A percentile compares a stretch with the other conserved stretches of the same genome.
Evolutionary conservation across 1,139 yeast species (phyloP).

Genomic region (Debaryomyces nepalensis): DNA sequence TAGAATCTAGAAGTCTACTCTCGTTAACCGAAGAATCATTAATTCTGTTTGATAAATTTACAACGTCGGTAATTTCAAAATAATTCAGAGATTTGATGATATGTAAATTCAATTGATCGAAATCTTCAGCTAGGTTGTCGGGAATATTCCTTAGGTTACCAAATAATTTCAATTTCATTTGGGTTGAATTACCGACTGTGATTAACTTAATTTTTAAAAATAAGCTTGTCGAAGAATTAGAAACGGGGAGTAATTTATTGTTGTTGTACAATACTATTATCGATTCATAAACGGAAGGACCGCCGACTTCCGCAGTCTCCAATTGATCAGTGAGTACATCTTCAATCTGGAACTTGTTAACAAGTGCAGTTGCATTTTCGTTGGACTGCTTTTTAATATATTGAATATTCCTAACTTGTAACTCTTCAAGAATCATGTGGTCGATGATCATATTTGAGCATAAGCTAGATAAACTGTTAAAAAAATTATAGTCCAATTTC

Average conservation of each 20-base stretch:
- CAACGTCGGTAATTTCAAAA: slow-evolving; percentile 36
- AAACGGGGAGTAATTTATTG: slow-evolving; percentile 39
- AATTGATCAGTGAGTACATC: slow-evolving; percentile 9
- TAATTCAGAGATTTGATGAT: slow-evolving; percentile 27
- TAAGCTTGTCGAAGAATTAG: slow-evolving; percentile 41
- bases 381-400: slow-evolving; percentile 26
- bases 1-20: slow-evolving; percentile 25
- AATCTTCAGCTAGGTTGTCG: slow-evolving; percentile 20
- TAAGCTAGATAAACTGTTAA: slow-evolving; percentile 51
- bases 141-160: slow-evolving; percentile 38
- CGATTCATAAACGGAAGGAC: slow-evolving; percentile 30
- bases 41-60: slow-evolving; percentile 31
- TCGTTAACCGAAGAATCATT: slow-evolving; percentile 19
- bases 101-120: slow-evolving; percentile 26
- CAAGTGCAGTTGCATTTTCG: slow-evolving; percentile 14
- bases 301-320: slow-evolving; percentile 7
- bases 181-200: slow-evolving; percentile 27
- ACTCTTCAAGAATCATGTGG: slow-evolving; percentile 66
- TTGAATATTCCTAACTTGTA: slow-evolving; percentile 45
- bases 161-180: slow-evolving; percentile 33
- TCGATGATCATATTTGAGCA: slow-evolving; percentile 66
- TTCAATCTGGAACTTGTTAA: slow-evolving; percentile 20
- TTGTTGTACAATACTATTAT: slow-evolving; percentile 40
- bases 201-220: slow-evolving; percentile 37
- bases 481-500: slow-evolving; percentile 51